A percentile compares a stretch with the other conserved stretches of the same genome.
phyloP scores from a whole-genome alignment of 768 basidiomycete species.

The Trametes gibbosa region DNA sequence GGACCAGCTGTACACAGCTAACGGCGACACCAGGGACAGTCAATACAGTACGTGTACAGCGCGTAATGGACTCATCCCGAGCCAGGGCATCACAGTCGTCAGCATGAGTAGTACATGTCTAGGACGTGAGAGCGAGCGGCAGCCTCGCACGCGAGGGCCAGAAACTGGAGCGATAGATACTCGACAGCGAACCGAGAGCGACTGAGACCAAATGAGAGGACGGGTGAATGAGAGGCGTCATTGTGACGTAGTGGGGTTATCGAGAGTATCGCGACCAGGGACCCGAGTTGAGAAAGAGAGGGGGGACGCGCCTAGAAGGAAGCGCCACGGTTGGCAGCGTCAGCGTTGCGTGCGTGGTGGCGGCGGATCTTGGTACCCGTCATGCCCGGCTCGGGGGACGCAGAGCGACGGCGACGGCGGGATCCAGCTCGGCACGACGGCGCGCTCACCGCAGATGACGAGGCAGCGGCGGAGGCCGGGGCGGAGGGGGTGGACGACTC shows the following conservation, averaged over 20 bases:
- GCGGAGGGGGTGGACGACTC: not conserved
- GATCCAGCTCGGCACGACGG: slow-evolving; percentile 4
- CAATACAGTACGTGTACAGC: slow-evolving; percentile 10
- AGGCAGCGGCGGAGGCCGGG: not conserved
- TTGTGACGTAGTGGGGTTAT: not conserved
- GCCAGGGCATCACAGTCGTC: slow-evolving; percentile 18
- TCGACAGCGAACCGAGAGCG: slow-evolving; percentile 12
- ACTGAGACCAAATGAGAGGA: not conserved
- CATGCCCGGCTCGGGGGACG: not conserved
- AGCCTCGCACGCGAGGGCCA: slow-evolving; percentile 13
- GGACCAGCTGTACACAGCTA: slow-evolving; percentile 1
- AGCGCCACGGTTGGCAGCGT: slow-evolving; percentile 9
- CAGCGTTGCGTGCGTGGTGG: slow-evolving; percentile 18
- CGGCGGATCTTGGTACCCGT: slow-evolving; percentile 4
- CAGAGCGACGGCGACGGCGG: slow-evolving; percentile 9
- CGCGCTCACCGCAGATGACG: not conserved
- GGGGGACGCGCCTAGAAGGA: slow-evolving; percentile 7
- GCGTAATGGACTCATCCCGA: slow-evolving; percentile 6
- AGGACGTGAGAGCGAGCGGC: not conserved
- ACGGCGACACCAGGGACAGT: slow-evolving; percentile 15
- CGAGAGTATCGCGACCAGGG: slow-evolving; percentile 1
- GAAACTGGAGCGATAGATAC: slow-evolving; percentile 7
- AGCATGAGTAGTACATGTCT: slow-evolving; percentile 5
- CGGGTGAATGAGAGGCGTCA: slow-evolving; percentile 4
- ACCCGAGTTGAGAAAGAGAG: not conserved